Base-by-base conservation (phyloP, 495 filamentous ascomycete species). In the Aspergillus cavernicola region DNA sequence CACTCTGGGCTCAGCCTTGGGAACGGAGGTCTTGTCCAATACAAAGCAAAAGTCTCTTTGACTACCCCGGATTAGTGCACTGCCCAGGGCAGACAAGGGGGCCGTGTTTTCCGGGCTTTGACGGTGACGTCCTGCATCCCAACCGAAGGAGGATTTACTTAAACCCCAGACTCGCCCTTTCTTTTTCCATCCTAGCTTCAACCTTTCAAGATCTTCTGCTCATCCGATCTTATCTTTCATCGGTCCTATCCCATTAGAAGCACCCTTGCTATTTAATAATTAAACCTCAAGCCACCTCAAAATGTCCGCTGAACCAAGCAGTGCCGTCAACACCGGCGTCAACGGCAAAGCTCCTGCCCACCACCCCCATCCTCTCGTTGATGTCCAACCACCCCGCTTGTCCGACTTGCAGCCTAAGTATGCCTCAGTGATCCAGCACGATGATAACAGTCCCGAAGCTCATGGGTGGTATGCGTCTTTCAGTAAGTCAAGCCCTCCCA, bases 381-480 rank as follows among this genome's bases (percentile, higher is more conserved):
- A 81, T 10, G 90, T 97, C 31, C 81, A 93, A 61, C 92, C 89
- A 29, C 88, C 92, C 4, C 81, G 83, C 22, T 73, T 83, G 48
- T 87, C 86, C 54, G 93, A 97, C 60, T 77, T 98, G 6, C 93
- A 98, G 69, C 87, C 87, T 24, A 86, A 80, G 59, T 98, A 98
- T 71, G 93, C 93, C 4, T 79, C 84, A 47, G 78, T 77, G 45
- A 80, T 96, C 55, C 69, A 87, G 39, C 83, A 83, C 47, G 83
- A 86, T 35, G 68, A 65, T 16, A 75, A 82, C 10, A 87, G 95
- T 60, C 82, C 80, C 31, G 81, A 81, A 45, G 78, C 80, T 15
- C 85, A 92, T 65, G 88, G 90, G 65, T 97, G 92, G 92, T 97
- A 96, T 68, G 89, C 90, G 15, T 69, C 77, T 61, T 85, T 96